Base-by-base conservation (phyloP, 1,139 yeast species). In the Saccharomycopsis crataegensis region DNA sequence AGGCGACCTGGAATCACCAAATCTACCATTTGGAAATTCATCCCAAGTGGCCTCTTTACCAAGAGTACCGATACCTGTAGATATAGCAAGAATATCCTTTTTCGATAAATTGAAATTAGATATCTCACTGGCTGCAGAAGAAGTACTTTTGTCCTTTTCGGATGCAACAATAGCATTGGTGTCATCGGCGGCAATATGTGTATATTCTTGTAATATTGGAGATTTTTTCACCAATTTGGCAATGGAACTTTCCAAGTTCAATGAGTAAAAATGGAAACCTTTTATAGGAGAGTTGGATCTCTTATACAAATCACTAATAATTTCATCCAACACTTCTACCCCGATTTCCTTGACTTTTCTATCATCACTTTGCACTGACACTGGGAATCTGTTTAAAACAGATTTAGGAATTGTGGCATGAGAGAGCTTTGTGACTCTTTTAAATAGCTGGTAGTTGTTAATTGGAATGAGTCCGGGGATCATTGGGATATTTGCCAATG, bases 21-120 rank as follows among this genome's bases (percentile, higher is more conserved):
- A 93, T 70, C 99, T 80, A 64, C 99, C 99, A 66, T 93, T 93
- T 16, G 98, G 96, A 68, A 89, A 93, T 64, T 93, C 99, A 72
- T 93, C 99, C 99, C 99, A 93, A 2, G 94, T 88, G 8, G 96
- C 97, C 67, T 88, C 95, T 60, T 91, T 82, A 32, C 96, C 96
- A 46, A 88, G 67, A 1, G 86, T 80, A 46, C 96, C 96, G 60
- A 86, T 84, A 50, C 96, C 96, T 32, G 86, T 78, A 53, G 94
- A 85, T 43, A 88, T 88, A 7, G 91, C 88, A 46, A 86, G 73
- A 52, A 86, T 75, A 1, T 79, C 78, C 60, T 80, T 78, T 58
- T 80, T 76, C 1, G 78, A 72, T 17, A 52, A 46, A 31, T 48
- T n/a, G 68, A 53, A 28, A 49, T 58, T 11, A 32, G 45, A 3